Percentiles rank a stretch among this genome's conserved stretches.
These are phyloP conservation scores for Paraphoma sp. DNA, from an alignment of 2,329 filamentous ascomycete genomes.

Conservation along the genomic window DNA sequence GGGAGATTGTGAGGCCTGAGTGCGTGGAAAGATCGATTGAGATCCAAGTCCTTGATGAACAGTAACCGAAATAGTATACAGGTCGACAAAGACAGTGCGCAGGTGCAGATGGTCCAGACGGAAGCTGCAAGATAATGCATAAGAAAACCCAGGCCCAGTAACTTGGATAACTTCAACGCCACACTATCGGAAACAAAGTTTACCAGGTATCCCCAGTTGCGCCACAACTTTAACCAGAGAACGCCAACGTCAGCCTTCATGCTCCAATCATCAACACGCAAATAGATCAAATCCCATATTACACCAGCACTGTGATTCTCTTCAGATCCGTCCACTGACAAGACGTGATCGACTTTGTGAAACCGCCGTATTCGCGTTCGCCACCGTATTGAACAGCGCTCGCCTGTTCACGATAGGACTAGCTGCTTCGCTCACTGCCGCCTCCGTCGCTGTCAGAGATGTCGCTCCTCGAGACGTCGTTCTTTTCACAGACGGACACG, in stretches of 20 bases:
- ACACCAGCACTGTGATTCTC: not conserved
- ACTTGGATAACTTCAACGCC: not conserved
- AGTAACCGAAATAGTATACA: no score
- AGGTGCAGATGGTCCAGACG: no score
- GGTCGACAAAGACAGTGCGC: no score
- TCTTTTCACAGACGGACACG: not conserved
- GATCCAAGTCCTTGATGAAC: no score
- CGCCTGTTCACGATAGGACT: not conserved
- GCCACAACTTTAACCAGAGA: slow-evolving; percentile 5
- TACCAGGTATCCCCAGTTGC: not conserved
- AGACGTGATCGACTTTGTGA: not conserved
- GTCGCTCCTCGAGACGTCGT: slow-evolving; percentile 8
- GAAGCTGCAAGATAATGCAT: not conserved
- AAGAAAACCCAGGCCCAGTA: not conserved
- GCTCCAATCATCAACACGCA: not conserved
- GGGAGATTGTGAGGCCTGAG: slow-evolving; percentile 16
- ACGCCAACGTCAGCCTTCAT: slow-evolving; percentile 2
- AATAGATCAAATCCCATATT: not conserved
- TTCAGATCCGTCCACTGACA: not conserved
- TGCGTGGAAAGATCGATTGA: no score
- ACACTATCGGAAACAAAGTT: not conserved
- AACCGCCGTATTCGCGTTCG: no score
- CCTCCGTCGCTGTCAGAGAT: slow-evolving; percentile 21
- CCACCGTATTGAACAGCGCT: not conserved
- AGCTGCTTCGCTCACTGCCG: slow-evolving; percentile 16